These are phyloP conservation scores for Galerina marginata DNA, from an alignment of 768 basidiomycete genomes.

Conservation along the genomic window DNA sequence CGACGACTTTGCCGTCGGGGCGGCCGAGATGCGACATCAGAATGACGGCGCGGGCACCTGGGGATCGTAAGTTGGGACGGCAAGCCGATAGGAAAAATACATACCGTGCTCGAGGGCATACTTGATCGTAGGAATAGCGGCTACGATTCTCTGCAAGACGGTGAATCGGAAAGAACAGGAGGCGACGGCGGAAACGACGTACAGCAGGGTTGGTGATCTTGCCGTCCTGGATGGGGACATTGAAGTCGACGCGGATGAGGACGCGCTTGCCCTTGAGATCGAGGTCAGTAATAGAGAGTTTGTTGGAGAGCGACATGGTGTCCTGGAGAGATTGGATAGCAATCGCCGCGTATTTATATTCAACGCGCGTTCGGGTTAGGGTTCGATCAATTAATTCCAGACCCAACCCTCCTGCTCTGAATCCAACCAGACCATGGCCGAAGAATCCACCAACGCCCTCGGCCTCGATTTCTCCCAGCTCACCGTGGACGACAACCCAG, in stretches of 20 bases:
- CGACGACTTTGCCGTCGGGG: conserved; percentile 89
- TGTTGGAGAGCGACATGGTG: conserved; percentile 92
- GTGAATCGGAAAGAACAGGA: conserved; percentile 12
- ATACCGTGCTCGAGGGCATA: conserved; percentile 86
- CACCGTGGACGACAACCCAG: conserved; percentile 12
- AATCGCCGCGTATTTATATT: conserved; percentile 29
- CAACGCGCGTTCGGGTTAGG: conserved; percentile 30
- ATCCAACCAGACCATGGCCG: conserved; percentile 38
- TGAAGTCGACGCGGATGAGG: conserved; percentile 95
- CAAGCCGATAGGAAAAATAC: no score
- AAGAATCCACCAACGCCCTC: conserved; percentile 57
- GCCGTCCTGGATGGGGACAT: conserved; percentile 89
- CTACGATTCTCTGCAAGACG: conserved; percentile 84
- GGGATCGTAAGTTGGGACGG: conserved; percentile 23
- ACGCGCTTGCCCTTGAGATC: conserved; percentile 87
- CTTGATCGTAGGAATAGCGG: conserved; percentile 93
- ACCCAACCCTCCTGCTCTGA: conserved; percentile 11
- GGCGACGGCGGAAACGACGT: conserved; percentile 37
- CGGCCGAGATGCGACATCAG: conserved; percentile 99
- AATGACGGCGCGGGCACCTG: conserved; percentile 82
- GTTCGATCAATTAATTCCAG: conserved; percentile 23
- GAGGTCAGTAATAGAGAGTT: conserved; percentile 91
- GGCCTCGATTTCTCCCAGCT: conserved; percentile 69
- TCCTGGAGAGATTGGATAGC: conserved; percentile 20
- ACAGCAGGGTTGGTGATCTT: conserved; percentile 97